phyloP scores from a whole-genome alignment of 768 basidiomycete species.

The Lyophyllum shimeji region DNA sequence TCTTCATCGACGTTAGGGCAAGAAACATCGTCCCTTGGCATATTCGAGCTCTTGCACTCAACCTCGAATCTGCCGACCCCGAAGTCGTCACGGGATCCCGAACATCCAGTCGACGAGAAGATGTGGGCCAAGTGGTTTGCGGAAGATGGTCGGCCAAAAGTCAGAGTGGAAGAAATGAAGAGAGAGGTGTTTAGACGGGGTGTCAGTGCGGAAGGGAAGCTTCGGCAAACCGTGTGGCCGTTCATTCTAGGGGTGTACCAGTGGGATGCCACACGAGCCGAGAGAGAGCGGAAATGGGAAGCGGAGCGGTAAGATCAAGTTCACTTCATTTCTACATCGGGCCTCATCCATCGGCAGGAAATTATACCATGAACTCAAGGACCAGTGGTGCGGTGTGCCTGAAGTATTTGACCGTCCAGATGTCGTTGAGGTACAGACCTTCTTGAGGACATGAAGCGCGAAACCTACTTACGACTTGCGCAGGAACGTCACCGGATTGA shows the following conservation, averaged over 20 bases:
- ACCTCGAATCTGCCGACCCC: slow-evolving; percentile 81
- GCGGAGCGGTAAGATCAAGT: slow-evolving; percentile 50
- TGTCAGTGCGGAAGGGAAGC: slow-evolving; percentile 46
- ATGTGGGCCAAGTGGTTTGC: slow-evolving; percentile 81
- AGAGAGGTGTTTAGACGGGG: slow-evolving; percentile 80
- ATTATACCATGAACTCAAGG: slow-evolving; percentile 69
- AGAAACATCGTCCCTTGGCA: slow-evolving; percentile 75
- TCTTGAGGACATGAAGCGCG: slow-evolving; percentile 6
- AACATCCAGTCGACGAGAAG: slow-evolving; percentile 70
- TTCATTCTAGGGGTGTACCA: slow-evolving; percentile 82
- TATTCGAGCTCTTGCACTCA: slow-evolving; percentile 84
- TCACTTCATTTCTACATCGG: not conserved
- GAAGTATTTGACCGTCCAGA: slow-evolving; percentile 81
- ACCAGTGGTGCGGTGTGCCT: slow-evolving; percentile 80
- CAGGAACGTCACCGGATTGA: slow-evolving; percentile 90
- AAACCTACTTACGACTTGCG: not conserved
- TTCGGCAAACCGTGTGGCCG: slow-evolving; percentile 85
- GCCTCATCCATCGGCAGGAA: slow-evolving; percentile 37
- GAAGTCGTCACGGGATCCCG: slow-evolving; percentile 77
- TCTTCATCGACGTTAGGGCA: slow-evolving; percentile 50
- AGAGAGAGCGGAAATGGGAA: slow-evolving; percentile 62
- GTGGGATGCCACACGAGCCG: slow-evolving; percentile 70
- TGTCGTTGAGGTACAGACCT: slow-evolving; percentile 68
- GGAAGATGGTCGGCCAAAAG: slow-evolving; percentile 63
- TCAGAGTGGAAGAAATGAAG: slow-evolving; percentile 68